A percentile compares a stretch with the other conserved stretches of the same genome.
Evolutionary conservation across 192 early-diverging fungal species (phyloP).

Genomic region (Jimgerdemannia flammicorona): DNA sequence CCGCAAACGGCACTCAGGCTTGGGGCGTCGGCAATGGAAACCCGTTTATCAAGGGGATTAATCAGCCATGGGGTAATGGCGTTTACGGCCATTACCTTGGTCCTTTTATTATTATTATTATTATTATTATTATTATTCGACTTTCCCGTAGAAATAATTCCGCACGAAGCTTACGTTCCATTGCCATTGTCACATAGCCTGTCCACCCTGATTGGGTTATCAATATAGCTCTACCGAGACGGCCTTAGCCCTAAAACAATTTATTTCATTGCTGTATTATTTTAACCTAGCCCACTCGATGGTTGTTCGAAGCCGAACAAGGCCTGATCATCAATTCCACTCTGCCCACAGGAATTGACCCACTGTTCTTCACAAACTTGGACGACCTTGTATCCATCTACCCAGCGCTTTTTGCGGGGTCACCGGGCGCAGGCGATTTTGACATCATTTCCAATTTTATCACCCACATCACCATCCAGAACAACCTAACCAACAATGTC

Average conservation of each 20-base stretch:
- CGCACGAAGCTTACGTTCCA: neutral
- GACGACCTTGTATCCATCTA: neutral
- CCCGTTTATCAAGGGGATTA: neutral
- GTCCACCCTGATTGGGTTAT: neutral
- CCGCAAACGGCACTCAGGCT: neutral
- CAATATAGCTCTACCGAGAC: neutral
- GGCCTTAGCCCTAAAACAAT: neutral
- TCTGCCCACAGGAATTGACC: neutral
- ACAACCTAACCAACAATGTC: neutral
- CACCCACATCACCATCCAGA: neutral
- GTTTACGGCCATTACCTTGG: neutral
- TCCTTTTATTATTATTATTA: neutral
- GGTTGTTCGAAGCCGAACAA: slow-evolving; percentile 1
- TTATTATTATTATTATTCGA: too few relatives aligned
- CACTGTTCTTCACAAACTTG: neutral
- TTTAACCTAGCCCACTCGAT: neutral
- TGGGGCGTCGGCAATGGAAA: neutral
- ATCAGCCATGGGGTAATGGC: slow-evolving; percentile 3
- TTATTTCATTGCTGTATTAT: neutral
- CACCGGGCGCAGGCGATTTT: neutral
- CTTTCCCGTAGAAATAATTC: too few relatives aligned
- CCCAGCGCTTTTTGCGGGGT: neutral
- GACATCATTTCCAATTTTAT: slow-evolving; percentile 1
- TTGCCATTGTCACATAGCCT: neutral
- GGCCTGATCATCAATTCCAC: neutral